A percentile compares a stretch with the other conserved stretches of the same genome.
These are phyloP conservation scores for Blastobotrys parvus DNA, from an alignment of 805 yeast species.

Conservation along the genomic window DNA sequence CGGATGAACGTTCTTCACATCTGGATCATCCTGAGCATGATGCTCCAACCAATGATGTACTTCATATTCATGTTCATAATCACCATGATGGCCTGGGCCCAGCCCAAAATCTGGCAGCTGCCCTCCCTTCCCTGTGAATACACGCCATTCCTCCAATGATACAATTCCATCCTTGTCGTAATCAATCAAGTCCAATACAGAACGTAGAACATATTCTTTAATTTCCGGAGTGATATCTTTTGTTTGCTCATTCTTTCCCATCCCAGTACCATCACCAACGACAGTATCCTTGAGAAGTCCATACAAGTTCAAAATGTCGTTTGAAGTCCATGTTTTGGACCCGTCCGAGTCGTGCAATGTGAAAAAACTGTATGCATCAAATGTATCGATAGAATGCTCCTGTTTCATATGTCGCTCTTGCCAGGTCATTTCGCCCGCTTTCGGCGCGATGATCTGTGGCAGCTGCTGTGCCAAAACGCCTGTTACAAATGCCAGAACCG, in stretches of 20 bases:
- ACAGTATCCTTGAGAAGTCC: constrained; percentile 67
- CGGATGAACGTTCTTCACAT: constrained; percentile 67
- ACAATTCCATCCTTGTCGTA: constrained; percentile 57
- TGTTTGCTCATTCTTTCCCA: constrained; percentile 68
- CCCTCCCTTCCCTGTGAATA: constrained; percentile 52
- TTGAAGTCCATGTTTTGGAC: constrained; percentile 48
- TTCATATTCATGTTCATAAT: constrained; percentile 88
- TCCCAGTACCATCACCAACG: constrained; percentile 85
- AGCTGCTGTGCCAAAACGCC: too few species aligned
- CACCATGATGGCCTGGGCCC: constrained; percentile 92
- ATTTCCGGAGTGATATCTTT: constrained; percentile 49
- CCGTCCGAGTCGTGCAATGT: constrained; percentile 58
- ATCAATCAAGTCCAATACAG: constrained; percentile 56
- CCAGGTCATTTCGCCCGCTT: constrained; percentile 21
- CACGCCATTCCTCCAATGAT: constrained; percentile 60
- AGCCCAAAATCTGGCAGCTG: constrained; percentile 85
- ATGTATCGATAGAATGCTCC: constrained; percentile 73
- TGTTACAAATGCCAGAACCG: too few species aligned
- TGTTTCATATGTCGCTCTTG: constrained; percentile 67
- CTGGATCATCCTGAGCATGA: constrained; percentile 63
- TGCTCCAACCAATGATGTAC: constrained; percentile 84
- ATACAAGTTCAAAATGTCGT: constrained; percentile 71
- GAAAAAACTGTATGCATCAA: constrained; percentile 71
- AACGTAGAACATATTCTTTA: constrained; percentile 43
- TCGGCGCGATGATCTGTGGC: constrained; percentile 1